phyloP scores from a whole-genome alignment of 2,329 filamentous ascomycete species.

The Calonectria pseudoreteaudii region DNA sequence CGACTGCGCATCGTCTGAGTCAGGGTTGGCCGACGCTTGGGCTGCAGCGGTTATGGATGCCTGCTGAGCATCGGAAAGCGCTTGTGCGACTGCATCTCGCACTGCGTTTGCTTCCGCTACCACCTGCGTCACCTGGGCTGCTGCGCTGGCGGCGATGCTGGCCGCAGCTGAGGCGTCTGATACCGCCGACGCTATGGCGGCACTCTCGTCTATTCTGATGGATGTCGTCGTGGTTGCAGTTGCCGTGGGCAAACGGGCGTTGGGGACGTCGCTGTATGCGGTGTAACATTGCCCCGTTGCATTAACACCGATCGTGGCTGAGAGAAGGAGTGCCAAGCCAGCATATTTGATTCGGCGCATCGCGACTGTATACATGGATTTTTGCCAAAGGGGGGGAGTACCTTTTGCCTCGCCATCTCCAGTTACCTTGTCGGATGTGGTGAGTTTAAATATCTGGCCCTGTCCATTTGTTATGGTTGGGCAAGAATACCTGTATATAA shows the following conservation, averaged over 20 bases:
- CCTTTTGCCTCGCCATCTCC: background rate
- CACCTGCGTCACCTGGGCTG: background rate
- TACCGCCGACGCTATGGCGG: background rate
- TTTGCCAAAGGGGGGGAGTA: fast-evolving
- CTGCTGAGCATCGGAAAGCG: background rate
- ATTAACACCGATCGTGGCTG: background rate
- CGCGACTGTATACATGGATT: background rate
- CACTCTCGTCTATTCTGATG: background rate
- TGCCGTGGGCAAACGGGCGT: background rate
- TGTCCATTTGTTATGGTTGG: background rate
- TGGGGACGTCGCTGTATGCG: background rate
- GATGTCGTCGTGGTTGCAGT: background rate
- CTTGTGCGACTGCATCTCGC: background rate
- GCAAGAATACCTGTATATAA: no score
- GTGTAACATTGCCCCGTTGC: background rate
- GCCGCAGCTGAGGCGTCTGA: background rate
- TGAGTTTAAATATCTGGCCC: background rate
- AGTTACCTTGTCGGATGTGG: background rate
- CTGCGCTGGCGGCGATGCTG: background rate
- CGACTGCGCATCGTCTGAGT: background rate
- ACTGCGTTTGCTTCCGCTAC: background rate
- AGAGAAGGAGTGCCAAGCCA: background rate
- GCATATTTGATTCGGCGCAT: background rate
- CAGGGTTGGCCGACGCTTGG: background rate
- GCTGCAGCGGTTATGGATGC: no score